Conservation (phyloP, 1,284 basidiomycete species). For the Heterobasidion occidentale region DNA sequence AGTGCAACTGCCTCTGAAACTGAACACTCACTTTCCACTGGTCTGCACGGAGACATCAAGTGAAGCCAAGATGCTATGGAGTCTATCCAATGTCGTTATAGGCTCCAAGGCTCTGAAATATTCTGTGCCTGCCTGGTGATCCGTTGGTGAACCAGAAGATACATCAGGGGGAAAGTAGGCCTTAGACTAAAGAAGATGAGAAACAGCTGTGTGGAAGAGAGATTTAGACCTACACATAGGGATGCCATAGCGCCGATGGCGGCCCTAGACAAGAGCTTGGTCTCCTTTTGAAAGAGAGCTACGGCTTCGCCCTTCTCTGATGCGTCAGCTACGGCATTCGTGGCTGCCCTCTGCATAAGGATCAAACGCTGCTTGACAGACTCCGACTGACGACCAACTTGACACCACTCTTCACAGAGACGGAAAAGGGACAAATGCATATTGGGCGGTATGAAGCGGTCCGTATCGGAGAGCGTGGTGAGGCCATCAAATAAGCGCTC, state of each 20-base stretch:
- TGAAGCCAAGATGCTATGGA: constrained; percentile 61
- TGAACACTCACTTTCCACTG: constrained; percentile 52
- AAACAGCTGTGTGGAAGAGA: constrained; percentile 1
- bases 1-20: neutral
- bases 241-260: constrained; percentile 82
- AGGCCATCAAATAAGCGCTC: constrained; percentile 81
- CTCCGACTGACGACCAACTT: constrained; percentile 73
- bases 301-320: constrained; percentile 44
- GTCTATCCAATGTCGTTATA: constrained; percentile 47
- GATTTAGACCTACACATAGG: constrained; percentile 60
- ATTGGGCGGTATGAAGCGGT: constrained; percentile 70
- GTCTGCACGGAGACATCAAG: constrained; percentile 40
- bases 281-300: constrained; percentile 71
- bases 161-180: constrained; percentile 64
- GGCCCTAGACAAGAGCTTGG: constrained; percentile 64
- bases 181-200: constrained; percentile 42
- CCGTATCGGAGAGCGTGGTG: constrained; percentile 64
- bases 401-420: constrained; percentile 92
- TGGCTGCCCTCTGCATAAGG: constrained; percentile 67
- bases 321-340: constrained; percentile 39
- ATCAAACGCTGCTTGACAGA: constrained; percentile 67
- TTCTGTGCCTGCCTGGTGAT: constrained; percentile 37
- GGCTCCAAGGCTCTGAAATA: constrained; percentile 46
- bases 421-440: constrained; percentile 79
- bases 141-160: constrained; percentile 54